Conservation (phyloP, 2,329 filamentous ascomycete species). For the Colletotrichum sojae region DNA sequence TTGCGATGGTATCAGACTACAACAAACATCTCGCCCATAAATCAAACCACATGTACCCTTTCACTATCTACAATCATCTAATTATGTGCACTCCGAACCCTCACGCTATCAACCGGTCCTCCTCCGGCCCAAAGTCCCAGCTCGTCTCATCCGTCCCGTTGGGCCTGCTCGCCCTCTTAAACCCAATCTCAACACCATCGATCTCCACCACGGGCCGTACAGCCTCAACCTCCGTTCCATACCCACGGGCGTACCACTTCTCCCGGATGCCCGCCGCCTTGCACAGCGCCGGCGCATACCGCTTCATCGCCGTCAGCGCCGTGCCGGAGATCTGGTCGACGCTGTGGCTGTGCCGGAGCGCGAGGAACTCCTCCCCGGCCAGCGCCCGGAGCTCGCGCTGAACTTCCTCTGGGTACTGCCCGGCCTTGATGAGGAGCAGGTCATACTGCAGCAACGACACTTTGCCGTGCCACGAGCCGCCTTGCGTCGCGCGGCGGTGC, state of each 20-base stretch:
- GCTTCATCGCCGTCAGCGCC: constrained; percentile 68
- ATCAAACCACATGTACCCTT: no score
- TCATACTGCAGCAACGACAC: constrained; percentile 79
- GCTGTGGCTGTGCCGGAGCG: constrained; percentile 72
- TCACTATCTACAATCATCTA: no score
- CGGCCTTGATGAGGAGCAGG: constrained; percentile 73
- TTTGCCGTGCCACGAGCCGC: constrained; percentile 77
- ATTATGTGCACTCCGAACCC: not conserved
- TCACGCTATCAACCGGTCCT: constrained; percentile 45
- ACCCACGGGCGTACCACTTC: constrained; percentile 62
- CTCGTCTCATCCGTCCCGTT: constrained; percentile 71
- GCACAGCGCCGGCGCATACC: constrained; percentile 69
- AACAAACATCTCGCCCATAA: no score
- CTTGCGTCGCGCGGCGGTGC: constrained; percentile 71
- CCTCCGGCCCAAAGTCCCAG: constrained; percentile 67
- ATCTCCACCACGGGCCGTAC: constrained; percentile 62
- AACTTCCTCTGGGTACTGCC: constrained; percentile 67
- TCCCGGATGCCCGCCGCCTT: constrained; percentile 61
- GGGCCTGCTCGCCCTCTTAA: constrained; percentile 58
- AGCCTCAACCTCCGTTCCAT: constrained; percentile 56
- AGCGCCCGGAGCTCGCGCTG: constrained; percentile 65
- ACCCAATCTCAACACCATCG: constrained; percentile 59
- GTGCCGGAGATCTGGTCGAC: constrained; percentile 76
- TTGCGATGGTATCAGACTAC: no score
- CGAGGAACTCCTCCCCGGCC: constrained; percentile 67